These are phyloP conservation scores for Myxozyma neotropica DNA, from an alignment of 805 yeast genomes.

Conservation along the genomic window DNA sequence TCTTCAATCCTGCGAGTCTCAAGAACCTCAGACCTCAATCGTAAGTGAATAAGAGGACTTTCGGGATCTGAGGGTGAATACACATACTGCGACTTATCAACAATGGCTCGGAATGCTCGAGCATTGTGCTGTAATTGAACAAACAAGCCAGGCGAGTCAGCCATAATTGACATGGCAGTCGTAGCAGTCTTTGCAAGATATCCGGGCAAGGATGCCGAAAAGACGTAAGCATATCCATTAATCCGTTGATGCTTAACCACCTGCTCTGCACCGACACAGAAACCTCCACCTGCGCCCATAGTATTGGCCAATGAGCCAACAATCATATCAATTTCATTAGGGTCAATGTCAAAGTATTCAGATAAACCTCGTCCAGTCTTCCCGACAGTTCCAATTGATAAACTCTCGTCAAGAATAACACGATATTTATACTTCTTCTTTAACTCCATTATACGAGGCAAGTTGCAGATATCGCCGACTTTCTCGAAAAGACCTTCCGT, in stretches of 20 bases:
- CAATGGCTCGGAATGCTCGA: slow-evolving; percentile 45
- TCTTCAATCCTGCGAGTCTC: slow-evolving; percentile 46
- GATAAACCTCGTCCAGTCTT: slow-evolving; percentile 80
- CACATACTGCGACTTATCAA: slow-evolving; percentile 39
- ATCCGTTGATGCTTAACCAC: slow-evolving; percentile 93
- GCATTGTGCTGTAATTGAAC: slow-evolving; percentile 48
- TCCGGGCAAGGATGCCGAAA: slow-evolving; percentile 93
- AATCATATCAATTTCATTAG: slow-evolving; percentile 77
- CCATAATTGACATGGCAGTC: slow-evolving; percentile 55
- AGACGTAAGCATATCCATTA: slow-evolving; percentile 85
- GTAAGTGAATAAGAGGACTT: slow-evolving; percentile 73
- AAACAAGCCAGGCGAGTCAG: slow-evolving; percentile 38
- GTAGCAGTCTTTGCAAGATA: slow-evolving; percentile 74
- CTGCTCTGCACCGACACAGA: slow-evolving; percentile 80
- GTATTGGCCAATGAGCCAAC: slow-evolving; percentile 83
- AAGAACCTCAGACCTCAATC: slow-evolving; percentile 50
- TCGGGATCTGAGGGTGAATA: slow-evolving; percentile 37
- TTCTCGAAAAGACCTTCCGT: slow-evolving; percentile 88
- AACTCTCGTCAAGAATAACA: slow-evolving; percentile 81
- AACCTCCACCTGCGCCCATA: slow-evolving; percentile 87
- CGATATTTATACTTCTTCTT: slow-evolving; percentile 84
- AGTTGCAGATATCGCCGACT: slow-evolving; percentile 76
- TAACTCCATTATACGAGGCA: slow-evolving; percentile 57
- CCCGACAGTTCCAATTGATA: slow-evolving; percentile 86
- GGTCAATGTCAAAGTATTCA: slow-evolving; percentile 69